A percentile compares a stretch with the other conserved stretches of the same genome.
Conservation (phyloP, 108 stramenopile species). For the Phaeodactylum tricornutum region DNA sequence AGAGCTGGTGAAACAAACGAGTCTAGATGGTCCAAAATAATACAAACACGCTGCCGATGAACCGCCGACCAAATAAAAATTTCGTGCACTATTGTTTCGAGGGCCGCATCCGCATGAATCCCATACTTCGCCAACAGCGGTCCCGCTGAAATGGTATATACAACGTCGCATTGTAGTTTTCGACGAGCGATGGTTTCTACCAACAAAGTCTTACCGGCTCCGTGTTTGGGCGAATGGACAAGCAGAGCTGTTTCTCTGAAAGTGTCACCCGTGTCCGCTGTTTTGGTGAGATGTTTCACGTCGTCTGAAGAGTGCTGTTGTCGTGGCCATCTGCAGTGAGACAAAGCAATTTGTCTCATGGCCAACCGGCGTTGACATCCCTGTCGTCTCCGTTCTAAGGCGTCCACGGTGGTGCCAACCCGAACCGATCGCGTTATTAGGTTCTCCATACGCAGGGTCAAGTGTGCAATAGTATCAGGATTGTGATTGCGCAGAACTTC, state of each 20-base stretch:
- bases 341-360: constrained; percentile 6
- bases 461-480: constrained; percentile 17
- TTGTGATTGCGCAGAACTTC: constrained; percentile 26
- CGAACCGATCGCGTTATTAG: constrained; percentile 7
- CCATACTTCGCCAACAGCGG: constrained; percentile 68
- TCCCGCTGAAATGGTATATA: constrained; percentile 49
- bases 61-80: constrained; percentile 44
- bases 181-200: constrained; percentile 47
- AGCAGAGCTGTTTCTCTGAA: constrained; percentile 14
- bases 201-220: constrained; percentile 50
- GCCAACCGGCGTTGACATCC: constrained; percentile 1
- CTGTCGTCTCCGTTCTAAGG: constrained; percentile 4
- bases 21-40: constrained; percentile 69
- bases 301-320: too few relatives aligned
- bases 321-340: too few relatives aligned
- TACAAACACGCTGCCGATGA: constrained; percentile 24
- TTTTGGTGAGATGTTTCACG: too few relatives aligned
- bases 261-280: background rate
- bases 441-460: constrained; percentile 17
- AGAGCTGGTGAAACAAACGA: constrained; percentile 37
- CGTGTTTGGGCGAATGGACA: constrained; percentile 40
- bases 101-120: constrained; percentile 57
- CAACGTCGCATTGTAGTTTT: constrained; percentile 30
- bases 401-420: constrained; percentile 31
- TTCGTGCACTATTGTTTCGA: constrained; percentile 54